These are phyloP conservation scores for Fusarium solani-melongenae DNA, from an alignment of 2,329 filamentous ascomycete species.

Conservation along the genomic window DNA sequence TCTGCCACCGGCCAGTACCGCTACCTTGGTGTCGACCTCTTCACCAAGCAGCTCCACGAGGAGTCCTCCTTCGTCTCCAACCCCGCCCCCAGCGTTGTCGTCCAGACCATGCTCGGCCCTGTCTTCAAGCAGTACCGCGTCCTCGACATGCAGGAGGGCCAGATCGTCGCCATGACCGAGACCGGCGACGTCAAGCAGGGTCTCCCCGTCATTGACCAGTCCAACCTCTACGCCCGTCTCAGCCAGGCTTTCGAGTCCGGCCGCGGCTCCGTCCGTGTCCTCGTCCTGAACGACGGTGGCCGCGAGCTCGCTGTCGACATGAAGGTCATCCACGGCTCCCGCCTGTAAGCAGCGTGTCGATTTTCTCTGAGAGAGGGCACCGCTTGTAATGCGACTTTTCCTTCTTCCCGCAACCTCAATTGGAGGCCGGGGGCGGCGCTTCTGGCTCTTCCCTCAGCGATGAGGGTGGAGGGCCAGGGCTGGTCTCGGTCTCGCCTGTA, in stretches of 20 bases:
- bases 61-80: conserved; percentile 98
- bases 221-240: conserved; percentile 85
- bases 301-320: conserved; percentile 97
- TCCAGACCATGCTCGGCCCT: conserved; percentile 99
- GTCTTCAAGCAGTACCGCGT: conserved; percentile 99
- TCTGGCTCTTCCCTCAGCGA: conserved; percentile 21
- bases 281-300: conserved; percentile 94
- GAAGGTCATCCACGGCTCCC: conserved; percentile 92
- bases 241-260: conserved; percentile 87
- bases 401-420: conserved; percentile 31
- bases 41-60: conserved; percentile 99
- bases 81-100: conserved; percentile 94
- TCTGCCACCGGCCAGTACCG: conserved; percentile 98
- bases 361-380: conserved; percentile 32
- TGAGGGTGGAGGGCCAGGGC: conserved; percentile 21
- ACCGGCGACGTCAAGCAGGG: conserved; percentile 97
- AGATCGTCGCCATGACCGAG: conserved; percentile 98
- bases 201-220: conserved; percentile 94
- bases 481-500: conserved; percentile 32
- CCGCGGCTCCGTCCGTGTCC: conserved; percentile 91
- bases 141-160: conserved; percentile 90
- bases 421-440: conserved; percentile 22
- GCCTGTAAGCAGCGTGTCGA: conserved; percentile 63
- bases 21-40: conserved; percentile 99
- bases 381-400: conserved; percentile 40